Base-by-base conservation (phyloP, 257 asterid species). In the Prunella vulgaris region DNA sequence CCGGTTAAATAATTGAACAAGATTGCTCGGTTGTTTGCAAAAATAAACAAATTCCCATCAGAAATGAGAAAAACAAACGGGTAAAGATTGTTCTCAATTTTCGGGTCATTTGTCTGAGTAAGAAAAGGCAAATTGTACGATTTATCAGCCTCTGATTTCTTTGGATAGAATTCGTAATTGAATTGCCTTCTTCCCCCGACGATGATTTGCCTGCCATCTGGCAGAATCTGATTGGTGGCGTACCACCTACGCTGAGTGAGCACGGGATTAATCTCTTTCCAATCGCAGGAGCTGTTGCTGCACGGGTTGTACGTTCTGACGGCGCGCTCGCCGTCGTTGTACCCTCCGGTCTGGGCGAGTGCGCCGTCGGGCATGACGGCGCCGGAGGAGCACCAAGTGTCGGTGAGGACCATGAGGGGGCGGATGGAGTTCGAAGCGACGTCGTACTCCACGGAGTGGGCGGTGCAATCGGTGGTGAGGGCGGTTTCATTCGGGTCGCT, bases 351-450 rank as follows among this genome's bases (percentile, higher is more conserved):
- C 44, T 87, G 93, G 20, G 66, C 37, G 17, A 87, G 60, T 1
- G 79, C 42, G 13, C 90, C 93, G 75, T 79, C 73, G 6, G 90
- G 78, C 60, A 63, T 17, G 79, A 71, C 84, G 57, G 87, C 75
- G 73, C 84, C 89, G 69, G 91, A 77, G 52, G 94, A 87, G 85
- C 94, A 87, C 91, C 87, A 87, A 7, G 79, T 64, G 76, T 87
- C 82, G 12, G 91, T 81, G 35, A 75, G 84, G 18, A 85, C 76
- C 70, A 22, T 77, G 70, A 87, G 85, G 1, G 91, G 85, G 15
- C 92, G 92, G 76, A 86, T 56, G 52, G 87, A 33, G 77, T 76
- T 71, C 27, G 79, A 12, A 1, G 74, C 78, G 60, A 77, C 74
- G 69, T 80, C 78, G 80, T 78, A 87, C 62, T 85, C 87, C 5